Percentiles rank a stretch among this genome's conserved stretches.
Conservation (phyloP, 225 moss, liverwort and hornwort species). For the Climacium dendroides region DNA sequence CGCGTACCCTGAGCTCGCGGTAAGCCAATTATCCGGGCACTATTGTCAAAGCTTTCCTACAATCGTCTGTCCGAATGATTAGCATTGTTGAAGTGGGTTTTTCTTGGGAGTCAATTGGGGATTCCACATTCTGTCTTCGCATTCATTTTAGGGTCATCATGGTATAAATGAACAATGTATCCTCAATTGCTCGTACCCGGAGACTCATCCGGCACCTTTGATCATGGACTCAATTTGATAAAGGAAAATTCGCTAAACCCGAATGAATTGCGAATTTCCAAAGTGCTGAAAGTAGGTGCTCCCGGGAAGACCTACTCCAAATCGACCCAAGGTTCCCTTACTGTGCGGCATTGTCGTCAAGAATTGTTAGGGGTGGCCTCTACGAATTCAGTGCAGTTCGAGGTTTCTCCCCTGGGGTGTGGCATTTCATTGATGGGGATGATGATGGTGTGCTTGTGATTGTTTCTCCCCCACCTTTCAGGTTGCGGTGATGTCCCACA, state of each 20-base stretch:
- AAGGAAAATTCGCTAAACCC: not conserved
- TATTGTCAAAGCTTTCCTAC: not conserved
- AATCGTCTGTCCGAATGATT: not conserved
- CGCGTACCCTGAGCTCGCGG: slow-evolving; percentile 65
- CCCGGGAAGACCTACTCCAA: not conserved
- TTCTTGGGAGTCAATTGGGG: not conserved
- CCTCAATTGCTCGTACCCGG: not conserved
- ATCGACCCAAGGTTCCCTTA: not conserved
- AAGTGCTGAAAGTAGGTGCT: not conserved
- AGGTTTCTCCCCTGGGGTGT: not conserved
- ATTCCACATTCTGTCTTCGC: not conserved
- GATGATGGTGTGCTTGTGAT: not conserved
- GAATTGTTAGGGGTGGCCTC: not conserved
- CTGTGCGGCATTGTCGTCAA: no score
- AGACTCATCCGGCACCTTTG: not conserved
- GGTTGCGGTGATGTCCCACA: slow-evolving; percentile 68
- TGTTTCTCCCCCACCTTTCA: not conserved
- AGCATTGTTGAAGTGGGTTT: not conserved
- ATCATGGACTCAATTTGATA: not conserved
- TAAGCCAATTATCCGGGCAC: not conserved
- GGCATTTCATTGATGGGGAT: no score
- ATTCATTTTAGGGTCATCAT: not conserved
- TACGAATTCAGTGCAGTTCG: not conserved
- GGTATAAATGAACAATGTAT: not conserved
- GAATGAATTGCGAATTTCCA: not conserved